A percentile compares a stretch with the other conserved stretches of the same genome.
phyloP scores from a whole-genome alignment of 495 filamentous ascomycete species.

The Xeromyces bisporus region DNA sequence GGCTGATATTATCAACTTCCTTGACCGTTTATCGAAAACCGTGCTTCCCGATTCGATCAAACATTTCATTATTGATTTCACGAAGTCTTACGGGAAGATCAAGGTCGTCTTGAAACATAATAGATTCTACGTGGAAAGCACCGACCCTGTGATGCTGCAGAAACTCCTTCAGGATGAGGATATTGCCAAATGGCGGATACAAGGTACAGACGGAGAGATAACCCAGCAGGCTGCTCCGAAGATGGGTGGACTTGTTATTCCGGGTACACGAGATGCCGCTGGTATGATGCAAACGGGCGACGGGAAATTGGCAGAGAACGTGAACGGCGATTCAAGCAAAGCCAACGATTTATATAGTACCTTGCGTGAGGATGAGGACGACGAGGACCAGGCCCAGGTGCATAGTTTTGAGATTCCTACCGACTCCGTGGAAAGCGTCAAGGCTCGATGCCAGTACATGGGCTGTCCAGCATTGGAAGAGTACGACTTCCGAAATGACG shows the following conservation, averaged over 20 bases:
- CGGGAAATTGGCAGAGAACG: slow-evolving; percentile 19
- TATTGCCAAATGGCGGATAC: slow-evolving; percentile 45
- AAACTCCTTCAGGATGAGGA: slow-evolving; percentile 57
- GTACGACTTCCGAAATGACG: slow-evolving; percentile 94
- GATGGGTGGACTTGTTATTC: slow-evolving; percentile 81
- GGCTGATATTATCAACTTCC: slow-evolving; percentile 72
- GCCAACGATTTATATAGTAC: slow-evolving; percentile 40
- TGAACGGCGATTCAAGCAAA: slow-evolving; percentile 10
- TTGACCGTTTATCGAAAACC: slow-evolving; percentile 79
- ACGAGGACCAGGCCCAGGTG: slow-evolving; percentile 77
- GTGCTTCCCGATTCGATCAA: slow-evolving; percentile 62
- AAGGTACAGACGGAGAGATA: slow-evolving; percentile 51
- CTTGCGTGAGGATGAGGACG: slow-evolving; percentile 65
- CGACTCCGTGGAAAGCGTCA: slow-evolving; percentile 62
- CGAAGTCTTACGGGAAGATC: slow-evolving; percentile 84
- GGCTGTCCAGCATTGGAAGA: slow-evolving; percentile 82
- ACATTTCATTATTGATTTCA: slow-evolving; percentile 65
- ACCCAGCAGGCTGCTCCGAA: slow-evolving; percentile 68
- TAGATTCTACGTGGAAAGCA: slow-evolving; percentile 82
- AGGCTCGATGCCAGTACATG: slow-evolving; percentile 77
- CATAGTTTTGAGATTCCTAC: slow-evolving; percentile 88
- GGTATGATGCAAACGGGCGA: slow-evolving; percentile 51
- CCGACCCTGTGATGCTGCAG: slow-evolving; percentile 71
- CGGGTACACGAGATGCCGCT: slow-evolving; percentile 84
- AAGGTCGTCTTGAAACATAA: slow-evolving; percentile 91